Evolutionary conservation across 2,329 filamentous ascomycete genomes (phyloP).

Genomic region (Emmonsia crescens): DNA sequence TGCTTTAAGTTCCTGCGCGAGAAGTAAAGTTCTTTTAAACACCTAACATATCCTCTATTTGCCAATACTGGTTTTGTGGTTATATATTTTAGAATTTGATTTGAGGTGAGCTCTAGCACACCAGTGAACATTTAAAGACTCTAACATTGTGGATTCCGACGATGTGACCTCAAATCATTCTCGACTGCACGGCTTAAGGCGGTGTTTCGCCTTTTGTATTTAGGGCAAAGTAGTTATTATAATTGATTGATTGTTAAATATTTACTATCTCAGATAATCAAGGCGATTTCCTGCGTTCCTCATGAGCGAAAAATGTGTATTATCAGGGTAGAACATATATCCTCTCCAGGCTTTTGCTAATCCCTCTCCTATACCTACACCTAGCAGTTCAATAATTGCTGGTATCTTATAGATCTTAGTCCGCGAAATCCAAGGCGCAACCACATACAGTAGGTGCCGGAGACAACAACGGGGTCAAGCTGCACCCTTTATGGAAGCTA

Average conservation of each 20-base stretch:
- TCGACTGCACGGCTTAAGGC: background rate
- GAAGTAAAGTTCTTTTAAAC: conserved; percentile 13
- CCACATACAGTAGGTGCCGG: background rate
- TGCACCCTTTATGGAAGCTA: background rate
- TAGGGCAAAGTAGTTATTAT: background rate
- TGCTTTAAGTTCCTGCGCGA: conserved; percentile 35
- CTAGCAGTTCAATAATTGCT: background rate
- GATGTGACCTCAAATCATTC: background rate
- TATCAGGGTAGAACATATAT: background rate
- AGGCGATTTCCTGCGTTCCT: background rate
- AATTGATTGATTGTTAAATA: background rate
- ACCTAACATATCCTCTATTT: background rate
- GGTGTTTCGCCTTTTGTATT: background rate
- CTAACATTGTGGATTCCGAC: background rate
- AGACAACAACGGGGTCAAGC: background rate
- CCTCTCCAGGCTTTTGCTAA: background rate
- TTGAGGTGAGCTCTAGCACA: background rate
- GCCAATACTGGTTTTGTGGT: background rate
- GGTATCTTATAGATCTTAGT: background rate
- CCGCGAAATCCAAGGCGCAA: background rate
- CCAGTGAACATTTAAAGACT: background rate
- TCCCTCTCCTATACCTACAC: background rate
- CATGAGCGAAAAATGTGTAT: background rate
- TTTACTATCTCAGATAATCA: background rate
- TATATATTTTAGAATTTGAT: background rate